These are phyloP conservation scores for Teunomyces cretensis DNA, from an alignment of 805 yeast genomes.

Conservation along the genomic window DNA sequence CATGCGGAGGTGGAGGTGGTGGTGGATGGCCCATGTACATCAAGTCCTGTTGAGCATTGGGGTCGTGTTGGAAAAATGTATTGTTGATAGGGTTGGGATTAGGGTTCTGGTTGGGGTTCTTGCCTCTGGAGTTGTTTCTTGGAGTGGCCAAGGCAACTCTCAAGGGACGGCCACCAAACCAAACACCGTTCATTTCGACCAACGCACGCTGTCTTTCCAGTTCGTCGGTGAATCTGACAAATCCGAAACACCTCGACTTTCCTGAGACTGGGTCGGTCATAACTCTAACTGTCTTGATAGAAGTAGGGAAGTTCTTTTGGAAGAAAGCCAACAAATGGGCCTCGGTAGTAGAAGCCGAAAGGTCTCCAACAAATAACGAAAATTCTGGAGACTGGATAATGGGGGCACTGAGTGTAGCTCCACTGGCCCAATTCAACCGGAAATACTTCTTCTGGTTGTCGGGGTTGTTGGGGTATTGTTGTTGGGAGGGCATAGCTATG, in stretches of 20 bases:
- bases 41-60: constrained; percentile 13
- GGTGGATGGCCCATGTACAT: constrained; percentile 14
- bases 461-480: constrained; percentile 38
- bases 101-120: background rate
- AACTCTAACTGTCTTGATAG: constrained; percentile 77
- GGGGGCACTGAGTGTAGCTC: constrained; percentile 72
- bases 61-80: constrained; percentile 7
- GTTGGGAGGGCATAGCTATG: constrained; percentile 46
- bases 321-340: constrained; percentile 73
- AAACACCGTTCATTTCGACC: constrained; percentile 72
- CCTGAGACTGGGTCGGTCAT: constrained; percentile 86
- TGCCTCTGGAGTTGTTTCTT: constrained; percentile 31
- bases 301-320: constrained; percentile 59
- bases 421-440: constrained; percentile 81
- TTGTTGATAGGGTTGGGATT: too few species aligned
- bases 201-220: constrained; percentile 67
- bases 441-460: constrained; percentile 59
- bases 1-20: constrained; percentile 11
- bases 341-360: constrained; percentile 75
- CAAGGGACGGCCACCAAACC: constrained; percentile 76
- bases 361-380: constrained; percentile 80
- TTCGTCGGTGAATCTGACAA: constrained; percentile 72
- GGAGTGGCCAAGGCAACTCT: constrained; percentile 82
- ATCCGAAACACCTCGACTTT: constrained; percentile 76
- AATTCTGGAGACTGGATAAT: constrained; percentile 73